Evolutionary conservation across 176 grass and related monocot genomes (phyloP).

Genomic region (Ampelocalamus luodianensis): DNA sequence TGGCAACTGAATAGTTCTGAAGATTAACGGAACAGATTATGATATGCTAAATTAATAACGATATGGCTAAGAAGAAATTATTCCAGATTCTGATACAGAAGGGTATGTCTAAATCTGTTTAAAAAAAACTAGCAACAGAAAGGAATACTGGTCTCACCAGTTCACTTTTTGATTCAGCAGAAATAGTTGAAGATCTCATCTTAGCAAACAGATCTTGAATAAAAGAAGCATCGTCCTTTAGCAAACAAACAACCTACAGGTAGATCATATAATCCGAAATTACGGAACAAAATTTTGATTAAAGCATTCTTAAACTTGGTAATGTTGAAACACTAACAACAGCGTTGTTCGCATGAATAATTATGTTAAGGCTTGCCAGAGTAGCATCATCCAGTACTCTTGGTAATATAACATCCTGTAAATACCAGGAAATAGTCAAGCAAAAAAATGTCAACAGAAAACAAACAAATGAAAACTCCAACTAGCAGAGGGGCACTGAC

Average conservation of each 20-base stretch:
- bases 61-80: slow-evolving; percentile 17
- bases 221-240: slow-evolving; percentile 90
- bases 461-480: slow-evolving; percentile 23
- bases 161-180: slow-evolving; percentile 68
- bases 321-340: slow-evolving; percentile 60
- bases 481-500: slow-evolving; percentile 41
- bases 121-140: neutral
- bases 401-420: slow-evolving; percentile 82
- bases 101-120: slow-evolving; percentile 14
- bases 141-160: slow-evolving; percentile 57
- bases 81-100: slow-evolving; percentile 33
- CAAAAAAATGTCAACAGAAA: slow-evolving; percentile 40
- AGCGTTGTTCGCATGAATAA: slow-evolving; percentile 67
- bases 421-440: slow-evolving; percentile 42
- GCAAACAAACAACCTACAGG: slow-evolving; percentile 66
- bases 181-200: slow-evolving; percentile 65
- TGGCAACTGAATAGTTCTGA: neutral
- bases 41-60: slow-evolving; percentile 27
- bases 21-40: slow-evolving; percentile 11
- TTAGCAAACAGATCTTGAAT: slow-evolving; percentile 76
- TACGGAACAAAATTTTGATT: slow-evolving; percentile 26
- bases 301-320: slow-evolving; percentile 41
- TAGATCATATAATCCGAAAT: slow-evolving; percentile 28
- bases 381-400: slow-evolving; percentile 74
- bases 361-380: slow-evolving; percentile 61